A percentile compares a stretch with the other conserved stretches of the same genome.
phyloP scores from a whole-genome alignment of 1,284 basidiomycete species.

The Gyrodon tennesseensis region DNA sequence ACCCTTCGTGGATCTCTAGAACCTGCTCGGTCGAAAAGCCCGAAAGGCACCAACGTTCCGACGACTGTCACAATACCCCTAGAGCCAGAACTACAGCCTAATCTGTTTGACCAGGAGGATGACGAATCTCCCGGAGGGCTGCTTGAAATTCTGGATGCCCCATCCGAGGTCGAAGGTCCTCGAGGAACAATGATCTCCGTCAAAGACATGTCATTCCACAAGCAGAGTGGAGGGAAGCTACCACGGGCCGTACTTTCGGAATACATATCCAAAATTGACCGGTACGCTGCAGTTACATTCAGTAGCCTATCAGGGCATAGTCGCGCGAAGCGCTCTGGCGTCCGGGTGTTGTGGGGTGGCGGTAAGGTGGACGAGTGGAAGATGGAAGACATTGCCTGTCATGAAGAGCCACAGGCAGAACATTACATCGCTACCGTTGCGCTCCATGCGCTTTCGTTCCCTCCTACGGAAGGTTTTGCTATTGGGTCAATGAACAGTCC shows the following conservation, averaged over 20 bases:
- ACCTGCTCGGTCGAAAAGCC: constrained; percentile 7
- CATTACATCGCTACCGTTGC: constrained; percentile 90
- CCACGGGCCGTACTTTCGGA: constrained; percentile 72
- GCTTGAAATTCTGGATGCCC: constrained; percentile 77
- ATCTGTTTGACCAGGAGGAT: constrained; percentile 54
- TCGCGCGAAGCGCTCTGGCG: constrained; percentile 68
- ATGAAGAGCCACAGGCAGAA: constrained; percentile 77
- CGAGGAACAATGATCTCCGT: constrained; percentile 62
- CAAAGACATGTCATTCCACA: constrained; percentile 78
- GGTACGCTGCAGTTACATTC: constrained; percentile 75
- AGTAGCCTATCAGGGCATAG: constrained; percentile 62
- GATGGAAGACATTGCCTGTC: constrained; percentile 87
- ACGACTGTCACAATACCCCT: neutral
- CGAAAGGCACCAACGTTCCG: constrained; percentile 10
- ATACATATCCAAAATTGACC: constrained; percentile 64
- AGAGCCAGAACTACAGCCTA: constrained; percentile 29
- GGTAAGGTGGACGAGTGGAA: constrained; percentile 66
- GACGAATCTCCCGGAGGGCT: constrained; percentile 64
- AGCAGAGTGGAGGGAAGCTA: constrained; percentile 74
- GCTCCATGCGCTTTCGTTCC: constrained; percentile 72
- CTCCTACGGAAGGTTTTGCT: constrained; percentile 62
- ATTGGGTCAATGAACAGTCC: constrained; percentile 48
- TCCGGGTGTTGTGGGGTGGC: constrained; percentile 73
- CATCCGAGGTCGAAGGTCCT: constrained; percentile 53
- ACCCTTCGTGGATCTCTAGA: constrained; percentile 51